phyloP scores from a whole-genome alignment of 1,284 basidiomycete genomes.

The Fistulina hepatica region DNA sequence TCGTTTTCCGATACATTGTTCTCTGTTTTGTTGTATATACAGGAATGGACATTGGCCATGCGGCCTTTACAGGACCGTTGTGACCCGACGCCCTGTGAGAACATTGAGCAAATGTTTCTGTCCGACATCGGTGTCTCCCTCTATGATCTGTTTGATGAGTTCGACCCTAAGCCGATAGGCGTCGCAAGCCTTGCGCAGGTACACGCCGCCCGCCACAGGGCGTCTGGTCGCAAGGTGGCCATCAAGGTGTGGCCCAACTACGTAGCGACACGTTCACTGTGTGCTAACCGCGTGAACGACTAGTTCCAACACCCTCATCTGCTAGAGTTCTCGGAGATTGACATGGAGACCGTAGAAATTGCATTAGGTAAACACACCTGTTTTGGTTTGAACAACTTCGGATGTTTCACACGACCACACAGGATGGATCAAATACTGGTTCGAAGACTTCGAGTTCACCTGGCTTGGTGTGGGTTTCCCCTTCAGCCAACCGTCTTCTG shows the following conservation, averaged over 20 bases:
- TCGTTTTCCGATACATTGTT: neutral
- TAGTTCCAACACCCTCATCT: conserved; percentile 92
- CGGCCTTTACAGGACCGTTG: conserved; percentile 77
- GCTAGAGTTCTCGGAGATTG: conserved; percentile 82
- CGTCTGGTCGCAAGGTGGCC: conserved; percentile 72
- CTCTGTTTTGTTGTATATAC: neutral
- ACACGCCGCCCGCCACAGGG: conserved; percentile 71
- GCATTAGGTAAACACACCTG: conserved; percentile 53
- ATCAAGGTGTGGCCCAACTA: conserved; percentile 56
- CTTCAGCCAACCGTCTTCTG: conserved; percentile 1
- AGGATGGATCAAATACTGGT: conserved; percentile 84
- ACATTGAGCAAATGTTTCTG: conserved; percentile 58
- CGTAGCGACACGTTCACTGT: conserved; percentile 5
- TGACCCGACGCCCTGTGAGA: conserved; percentile 64
- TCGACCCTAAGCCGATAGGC: conserved; percentile 43
- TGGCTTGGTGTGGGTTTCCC: conserved; percentile 60
- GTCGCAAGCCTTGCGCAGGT: conserved; percentile 95
- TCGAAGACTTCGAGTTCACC: conserved; percentile 86
- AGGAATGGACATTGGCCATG: conserved; percentile 65
- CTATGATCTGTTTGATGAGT: conserved; percentile 65
- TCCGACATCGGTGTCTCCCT: conserved; percentile 62
- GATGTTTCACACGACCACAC: conserved; percentile 8
- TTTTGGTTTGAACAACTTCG: too few species aligned
- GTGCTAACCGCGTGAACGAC: conserved; percentile 3
- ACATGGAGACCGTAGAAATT: conserved; percentile 81